These are phyloP conservation scores for Colletotrichum australisinense DNA, from an alignment of 2,329 filamentous ascomycete genomes.

Conservation along the genomic window DNA sequence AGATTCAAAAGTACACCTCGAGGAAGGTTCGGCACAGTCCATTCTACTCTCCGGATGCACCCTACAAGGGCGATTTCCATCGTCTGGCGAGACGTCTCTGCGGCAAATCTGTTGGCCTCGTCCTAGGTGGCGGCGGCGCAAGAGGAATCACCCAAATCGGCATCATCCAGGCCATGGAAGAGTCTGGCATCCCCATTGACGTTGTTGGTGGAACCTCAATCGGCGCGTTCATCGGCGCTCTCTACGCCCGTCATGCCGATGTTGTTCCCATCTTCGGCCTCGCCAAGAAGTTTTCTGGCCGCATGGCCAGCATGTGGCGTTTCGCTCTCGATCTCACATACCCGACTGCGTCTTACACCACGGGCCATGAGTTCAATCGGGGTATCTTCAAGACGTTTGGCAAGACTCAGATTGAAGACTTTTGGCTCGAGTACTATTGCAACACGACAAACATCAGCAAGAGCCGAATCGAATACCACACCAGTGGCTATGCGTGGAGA, in stretches of 20 bases:
- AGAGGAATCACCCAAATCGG: constrained; percentile 93
- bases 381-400: constrained; percentile 99
- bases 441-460: constrained; percentile 99
- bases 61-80: constrained; percentile 97
- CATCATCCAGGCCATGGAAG: constrained; percentile 93
- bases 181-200: constrained; percentile 95
- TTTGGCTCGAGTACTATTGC: constrained; percentile 99
- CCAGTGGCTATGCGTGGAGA: constrained; percentile 95
- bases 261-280: constrained; percentile 97
- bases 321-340: constrained; percentile 97
- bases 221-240: constrained; percentile 91
- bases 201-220: constrained; percentile 97
- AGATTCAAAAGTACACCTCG: constrained; percentile 98
- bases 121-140: constrained; percentile 93
- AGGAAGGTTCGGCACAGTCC: constrained; percentile 89
- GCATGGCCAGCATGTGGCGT: constrained; percentile 99
- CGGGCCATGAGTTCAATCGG: constrained; percentile 97
- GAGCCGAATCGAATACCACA: constrained; percentile 91
- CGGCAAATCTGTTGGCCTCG: constrained; percentile 93
- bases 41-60: constrained; percentile 89
- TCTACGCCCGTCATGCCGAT: constrained; percentile 96
- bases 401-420: constrained; percentile 97
- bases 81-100: constrained; percentile 89
- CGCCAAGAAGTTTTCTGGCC: constrained; percentile 95
- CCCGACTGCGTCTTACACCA: constrained; percentile 96